Evolutionary conservation across 768 basidiomycete species (phyloP).

Genomic region (Coprinopsis strossmayeri): DNA sequence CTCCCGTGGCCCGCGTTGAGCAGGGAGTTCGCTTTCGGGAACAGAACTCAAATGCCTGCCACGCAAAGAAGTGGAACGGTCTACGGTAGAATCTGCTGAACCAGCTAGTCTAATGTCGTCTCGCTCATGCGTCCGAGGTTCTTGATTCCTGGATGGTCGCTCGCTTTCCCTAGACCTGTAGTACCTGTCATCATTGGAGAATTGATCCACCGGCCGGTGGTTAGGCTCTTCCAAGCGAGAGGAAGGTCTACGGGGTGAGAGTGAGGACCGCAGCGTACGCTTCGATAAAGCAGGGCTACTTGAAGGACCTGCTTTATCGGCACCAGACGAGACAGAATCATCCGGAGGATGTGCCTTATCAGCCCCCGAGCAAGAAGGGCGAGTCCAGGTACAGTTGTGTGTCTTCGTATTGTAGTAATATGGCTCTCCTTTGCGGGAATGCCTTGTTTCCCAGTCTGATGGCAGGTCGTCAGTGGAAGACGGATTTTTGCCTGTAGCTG

Average conservation of each 20-base stretch:
- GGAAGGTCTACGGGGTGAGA: slow-evolving; percentile 22
- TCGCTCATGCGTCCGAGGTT: background rate
- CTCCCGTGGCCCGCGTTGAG: no score
- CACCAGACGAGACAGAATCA: background rate
- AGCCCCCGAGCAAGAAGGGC: slow-evolving; percentile 24
- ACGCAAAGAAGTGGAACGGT: slow-evolving; percentile 5
- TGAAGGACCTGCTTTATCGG: slow-evolving; percentile 17
- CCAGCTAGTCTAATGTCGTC: background rate
- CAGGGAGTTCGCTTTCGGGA: no score
- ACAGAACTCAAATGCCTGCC: no score
- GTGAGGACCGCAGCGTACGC: slow-evolving; percentile 22
- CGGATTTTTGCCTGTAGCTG: slow-evolving; percentile 21
- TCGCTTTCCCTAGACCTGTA: slow-evolving; percentile 45
- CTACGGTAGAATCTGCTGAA: slow-evolving; percentile 7
- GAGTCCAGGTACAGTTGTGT: slow-evolving; percentile 51
- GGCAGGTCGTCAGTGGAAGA: slow-evolving; percentile 24
- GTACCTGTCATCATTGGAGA: slow-evolving; percentile 58
- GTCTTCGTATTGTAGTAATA: slow-evolving; percentile 60
- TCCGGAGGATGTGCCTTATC: slow-evolving; percentile 4
- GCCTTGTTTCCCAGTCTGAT: slow-evolving; percentile 57
- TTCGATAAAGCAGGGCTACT: slow-evolving; percentile 5
- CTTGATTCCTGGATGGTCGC: background rate
- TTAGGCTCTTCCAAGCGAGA: slow-evolving; percentile 12
- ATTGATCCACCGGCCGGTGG: slow-evolving; percentile 14
- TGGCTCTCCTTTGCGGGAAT: slow-evolving; percentile 38